phyloP scores from a whole-genome alignment of 352 stramenopile species.

The Pythium guiyangense region DNA sequence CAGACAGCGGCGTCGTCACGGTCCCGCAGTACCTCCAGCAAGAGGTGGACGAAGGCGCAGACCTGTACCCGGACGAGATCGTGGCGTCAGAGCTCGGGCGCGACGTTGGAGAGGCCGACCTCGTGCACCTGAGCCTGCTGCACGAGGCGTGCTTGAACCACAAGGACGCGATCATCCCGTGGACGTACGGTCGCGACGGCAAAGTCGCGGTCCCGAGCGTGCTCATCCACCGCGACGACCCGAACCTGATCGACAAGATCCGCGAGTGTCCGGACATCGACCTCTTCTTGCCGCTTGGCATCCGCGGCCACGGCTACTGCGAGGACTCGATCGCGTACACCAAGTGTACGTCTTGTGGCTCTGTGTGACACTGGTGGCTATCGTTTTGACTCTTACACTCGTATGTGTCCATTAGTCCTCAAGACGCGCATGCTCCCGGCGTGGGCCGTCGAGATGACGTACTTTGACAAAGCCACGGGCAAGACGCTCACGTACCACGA shows the following conservation, averaged over 20 bases:
- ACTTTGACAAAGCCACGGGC: constrained; percentile 24
- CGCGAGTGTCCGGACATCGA: constrained; percentile 58
- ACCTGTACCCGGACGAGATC: constrained; percentile 41
- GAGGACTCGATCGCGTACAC: constrained; percentile 59
- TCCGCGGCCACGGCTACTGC: constrained; percentile 50
- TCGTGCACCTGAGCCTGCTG: constrained; percentile 49
- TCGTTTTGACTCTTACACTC: no score
- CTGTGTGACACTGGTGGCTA: no score
- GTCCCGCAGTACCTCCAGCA: constrained; percentile 11
- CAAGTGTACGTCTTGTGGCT: no score
- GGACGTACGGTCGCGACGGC: constrained; percentile 12
- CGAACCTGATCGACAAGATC: constrained; percentile 37
- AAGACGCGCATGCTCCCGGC: constrained; percentile 33
- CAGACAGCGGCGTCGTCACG: not conserved
- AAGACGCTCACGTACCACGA: constrained; percentile 41
- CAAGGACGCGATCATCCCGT: constrained; percentile 46
- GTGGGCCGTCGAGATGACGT: constrained; percentile 36
- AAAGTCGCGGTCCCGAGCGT: constrained; percentile 17
- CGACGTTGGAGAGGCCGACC: constrained; percentile 26
- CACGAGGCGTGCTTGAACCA: constrained; percentile 38
- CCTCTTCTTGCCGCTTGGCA: constrained; percentile 38
- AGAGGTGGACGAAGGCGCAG: constrained; percentile 24
- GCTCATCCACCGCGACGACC: constrained; percentile 24
- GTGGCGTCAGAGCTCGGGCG: constrained; percentile 28
- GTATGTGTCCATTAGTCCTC: constrained; percentile 26